Conservation (phyloP, 2,329 filamentous ascomycete genomes). For the Verticillium dahliae region DNA sequence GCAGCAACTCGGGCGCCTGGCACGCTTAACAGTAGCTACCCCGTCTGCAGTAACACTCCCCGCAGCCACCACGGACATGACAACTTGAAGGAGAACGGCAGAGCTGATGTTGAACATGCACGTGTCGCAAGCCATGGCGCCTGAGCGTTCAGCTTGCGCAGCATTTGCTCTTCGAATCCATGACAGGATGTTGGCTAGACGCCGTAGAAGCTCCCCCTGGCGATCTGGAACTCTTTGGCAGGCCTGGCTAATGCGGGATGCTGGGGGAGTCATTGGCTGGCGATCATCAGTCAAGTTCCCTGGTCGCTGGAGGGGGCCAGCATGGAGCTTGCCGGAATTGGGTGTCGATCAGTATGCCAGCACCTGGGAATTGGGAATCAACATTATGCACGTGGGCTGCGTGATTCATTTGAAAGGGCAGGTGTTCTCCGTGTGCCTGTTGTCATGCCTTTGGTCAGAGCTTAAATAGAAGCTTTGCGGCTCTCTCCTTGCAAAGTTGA, state of each 20-base stretch:
- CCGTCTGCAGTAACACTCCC: neutral
- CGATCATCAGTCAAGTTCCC: neutral
- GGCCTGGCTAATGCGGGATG: neutral
- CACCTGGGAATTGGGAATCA: neutral
- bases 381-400: neutral
- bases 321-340: neutral
- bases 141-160: neutral
- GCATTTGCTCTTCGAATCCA: neutral
- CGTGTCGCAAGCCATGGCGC: neutral
- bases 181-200: neutral
- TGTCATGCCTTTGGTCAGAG: neutral
- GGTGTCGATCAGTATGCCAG: neutral
- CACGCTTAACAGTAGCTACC: neutral
- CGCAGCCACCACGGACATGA: conserved; percentile 1
- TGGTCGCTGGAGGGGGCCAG: neutral
- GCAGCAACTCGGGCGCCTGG: neutral
- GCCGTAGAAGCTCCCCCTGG: neutral
- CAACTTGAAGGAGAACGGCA: neutral
- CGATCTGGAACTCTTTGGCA: neutral
- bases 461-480: neutral
- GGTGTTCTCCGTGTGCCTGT: neutral
- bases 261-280: neutral
- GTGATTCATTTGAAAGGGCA: neutral
- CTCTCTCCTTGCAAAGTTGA: neutral
- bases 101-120: neutral